Evolutionary conservation across 176 grass and related monocot species (phyloP).

Genomic region (Metroxylon sagu): DNA sequence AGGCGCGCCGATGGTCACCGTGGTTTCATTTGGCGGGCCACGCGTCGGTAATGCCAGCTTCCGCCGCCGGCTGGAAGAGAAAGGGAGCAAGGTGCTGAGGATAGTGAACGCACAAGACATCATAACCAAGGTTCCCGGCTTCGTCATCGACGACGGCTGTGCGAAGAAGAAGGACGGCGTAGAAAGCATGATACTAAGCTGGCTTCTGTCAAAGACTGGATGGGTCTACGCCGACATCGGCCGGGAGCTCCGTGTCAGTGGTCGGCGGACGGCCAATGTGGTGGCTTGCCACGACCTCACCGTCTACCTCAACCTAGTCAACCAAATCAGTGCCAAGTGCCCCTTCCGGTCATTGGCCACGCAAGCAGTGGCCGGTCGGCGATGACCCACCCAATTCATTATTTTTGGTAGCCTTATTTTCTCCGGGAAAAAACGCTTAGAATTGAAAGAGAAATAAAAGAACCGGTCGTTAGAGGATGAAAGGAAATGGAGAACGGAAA

Average conservation of each 20-base stretch:
- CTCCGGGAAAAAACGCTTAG: too few relatives aligned
- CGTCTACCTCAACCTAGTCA: conserved; percentile 42
- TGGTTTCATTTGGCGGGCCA: conserved; percentile 42
- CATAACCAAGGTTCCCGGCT: conserved; percentile 46
- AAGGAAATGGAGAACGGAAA: too few relatives aligned
- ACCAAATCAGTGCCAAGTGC: not conserved
- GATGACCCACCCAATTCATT: too few relatives aligned
- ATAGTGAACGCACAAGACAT: conserved; percentile 38
- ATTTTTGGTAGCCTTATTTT: too few relatives aligned
- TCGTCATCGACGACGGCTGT: conserved; percentile 2
- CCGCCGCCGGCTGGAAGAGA: conserved; percentile 25
- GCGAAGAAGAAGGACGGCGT: not conserved
- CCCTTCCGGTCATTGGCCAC: not conserved
- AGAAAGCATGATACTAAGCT: conserved; percentile 11
- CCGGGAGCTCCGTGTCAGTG: conserved; percentile 34
- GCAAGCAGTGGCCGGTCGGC: not conserved
- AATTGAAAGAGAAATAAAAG: too few relatives aligned
- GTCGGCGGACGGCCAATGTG: conserved; percentile 11
- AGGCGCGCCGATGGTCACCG: conserved; percentile 20
- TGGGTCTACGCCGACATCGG: conserved; percentile 51
- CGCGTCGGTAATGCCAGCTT: conserved; percentile 42
- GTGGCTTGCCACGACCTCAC: conserved; percentile 38
- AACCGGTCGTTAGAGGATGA: too few relatives aligned
- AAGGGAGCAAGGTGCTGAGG: conserved; percentile 47
- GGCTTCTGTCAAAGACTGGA: conserved; percentile 32